Conservation (phyloP, 805 yeast genomes). For the Debaryomyces prosopidis region DNA sequence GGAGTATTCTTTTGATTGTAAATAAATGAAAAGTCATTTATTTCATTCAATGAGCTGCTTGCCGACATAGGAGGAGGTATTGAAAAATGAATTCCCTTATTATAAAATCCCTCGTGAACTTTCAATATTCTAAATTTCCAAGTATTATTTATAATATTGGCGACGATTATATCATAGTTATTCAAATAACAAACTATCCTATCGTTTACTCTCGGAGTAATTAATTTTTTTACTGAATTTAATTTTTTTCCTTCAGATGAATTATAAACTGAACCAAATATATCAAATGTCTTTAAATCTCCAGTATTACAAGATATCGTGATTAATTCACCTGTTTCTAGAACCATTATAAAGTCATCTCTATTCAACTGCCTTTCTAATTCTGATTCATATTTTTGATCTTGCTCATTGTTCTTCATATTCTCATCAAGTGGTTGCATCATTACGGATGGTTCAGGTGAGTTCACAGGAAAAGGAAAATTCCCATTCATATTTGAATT, state of each 20-base stretch:
- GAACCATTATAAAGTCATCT: constrained; percentile 54
- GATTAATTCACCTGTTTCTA: constrained; percentile 50
- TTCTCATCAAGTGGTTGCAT: constrained; percentile 10
- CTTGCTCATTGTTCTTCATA: constrained; percentile 4
- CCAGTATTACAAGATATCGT: constrained; percentile 54
- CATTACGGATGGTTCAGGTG: neutral
- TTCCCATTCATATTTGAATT: constrained; percentile 30
- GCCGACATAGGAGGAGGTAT: constrained; percentile 9
- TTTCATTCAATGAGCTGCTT: constrained; percentile 11
- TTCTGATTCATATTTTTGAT: constrained; percentile 10
- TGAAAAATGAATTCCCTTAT: constrained; percentile 21
- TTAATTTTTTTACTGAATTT: constrained; percentile 54
- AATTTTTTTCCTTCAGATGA: constrained; percentile 21
- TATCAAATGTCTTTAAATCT: constrained; percentile 27
- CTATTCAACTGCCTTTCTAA: constrained; percentile 17
- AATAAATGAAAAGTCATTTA: constrained; percentile 14
- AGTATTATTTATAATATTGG: constrained; percentile 62
- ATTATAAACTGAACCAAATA: constrained; percentile 20
- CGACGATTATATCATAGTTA: constrained; percentile 55
- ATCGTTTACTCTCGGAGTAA: constrained; percentile 76
- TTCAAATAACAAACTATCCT: constrained; percentile 57
- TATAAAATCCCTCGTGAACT: constrained; percentile 48
- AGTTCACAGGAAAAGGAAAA: constrained; percentile 29
- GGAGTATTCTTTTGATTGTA: neutral
- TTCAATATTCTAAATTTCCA: constrained; percentile 61